Base-by-base conservation (phyloP, 2,329 filamentous ascomycete species). In the Neophaeococcomyces aloes region DNA sequence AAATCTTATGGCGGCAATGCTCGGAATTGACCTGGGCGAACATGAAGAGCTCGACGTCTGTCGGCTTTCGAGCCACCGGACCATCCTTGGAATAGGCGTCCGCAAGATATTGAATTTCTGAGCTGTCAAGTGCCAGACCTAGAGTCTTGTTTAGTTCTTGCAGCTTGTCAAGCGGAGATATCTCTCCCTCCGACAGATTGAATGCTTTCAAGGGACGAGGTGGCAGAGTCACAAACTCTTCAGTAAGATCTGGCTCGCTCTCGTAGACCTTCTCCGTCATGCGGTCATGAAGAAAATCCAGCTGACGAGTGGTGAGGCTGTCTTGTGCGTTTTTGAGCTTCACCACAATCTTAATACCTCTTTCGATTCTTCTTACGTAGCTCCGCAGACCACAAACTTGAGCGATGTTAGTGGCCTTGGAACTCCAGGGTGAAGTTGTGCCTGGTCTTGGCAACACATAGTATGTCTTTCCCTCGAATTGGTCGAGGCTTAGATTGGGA, bases 21-120 rank as follows among this genome's bases (percentile, higher is more conserved):
- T 98, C 91, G 2, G 89, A 96, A 70, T 96, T 96, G 61, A 98
- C 89, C 66, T 98, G 91, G 13, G 89, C 89, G 63, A 96, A 98
- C 91, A 96, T 96, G 72, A 96, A 96, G 17, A 96, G 74, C 67
- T 98, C 91, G 34, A 96, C 85, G 61, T 96, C 91, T 48, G 87
- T 81, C 1, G 86, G 86, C 38, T 81, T 68, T 48, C 72, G 62
- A 10, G 72, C 72, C 38, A 78, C 68, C 39, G 70, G 63, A 3
- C 73, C 72, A 23, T 79, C 74, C 29, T 78, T 70, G 4, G 77
- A 78, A 64, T 86, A 91, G 32, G 81, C 81, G 53, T 87, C 79
- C n/a, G 94, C 85, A 30, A 98, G 73, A 59, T 98, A 96, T 47
- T 94, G 81, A 62, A 96, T 93, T 62, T 98, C 88, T 7, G 81